A percentile compares a stretch with the other conserved stretches of the same genome.
Evolutionary conservation across 768 basidiomycete genomes (phyloP).

Genomic region (Hirschioporus abietinus): DNA sequence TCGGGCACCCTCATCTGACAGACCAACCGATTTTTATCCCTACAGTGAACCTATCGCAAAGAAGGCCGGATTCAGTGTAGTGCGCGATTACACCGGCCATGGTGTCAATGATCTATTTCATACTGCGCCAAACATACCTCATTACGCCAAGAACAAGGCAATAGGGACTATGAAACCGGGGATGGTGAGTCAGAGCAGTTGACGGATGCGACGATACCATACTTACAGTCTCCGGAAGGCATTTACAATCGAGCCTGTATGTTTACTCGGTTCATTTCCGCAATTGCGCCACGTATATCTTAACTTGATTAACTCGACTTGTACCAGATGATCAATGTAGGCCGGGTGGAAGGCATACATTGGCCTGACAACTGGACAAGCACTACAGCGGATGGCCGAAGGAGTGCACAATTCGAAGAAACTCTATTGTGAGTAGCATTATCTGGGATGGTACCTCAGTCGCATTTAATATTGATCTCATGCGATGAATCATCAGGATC

Average conservation of each 20-base stretch:
- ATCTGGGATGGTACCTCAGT: slow-evolving; percentile 7
- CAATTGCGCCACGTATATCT: slow-evolving; percentile 1
- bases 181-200: slow-evolving; percentile 52
- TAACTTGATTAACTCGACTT: neutral
- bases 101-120: slow-evolving; percentile 89
- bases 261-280: slow-evolving; percentile 15
- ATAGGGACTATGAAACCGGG: slow-evolving; percentile 91
- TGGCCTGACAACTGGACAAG: slow-evolving; percentile 98
- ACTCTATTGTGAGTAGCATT: slow-evolving; percentile 72
- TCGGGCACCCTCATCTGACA: slow-evolving; percentile 26
- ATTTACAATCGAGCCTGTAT: slow-evolving; percentile 78
- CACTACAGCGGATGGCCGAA: slow-evolving; percentile 84
- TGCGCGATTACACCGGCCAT: slow-evolving; percentile 89
- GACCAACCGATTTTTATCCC: slow-evolving; percentile 8
- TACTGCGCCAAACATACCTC: slow-evolving; percentile 79
- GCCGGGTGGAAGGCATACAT: slow-evolving; percentile 67
- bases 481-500: slow-evolving; percentile 45
- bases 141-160: slow-evolving; percentile 93
- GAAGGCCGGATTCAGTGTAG: slow-evolving; percentile 81
- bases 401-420: slow-evolving; percentile 96
- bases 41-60: slow-evolving; percentile 79
- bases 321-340: slow-evolving; percentile 86
- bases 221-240: slow-evolving; percentile 15
- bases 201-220: neutral
- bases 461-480: slow-evolving; percentile 14